Evolutionary conservation across 495 filamentous ascomycete genomes (phyloP), one percentile per base, ranked within the genome.

Genomic region (Podospora bellae-mahoneyi): DNA sequence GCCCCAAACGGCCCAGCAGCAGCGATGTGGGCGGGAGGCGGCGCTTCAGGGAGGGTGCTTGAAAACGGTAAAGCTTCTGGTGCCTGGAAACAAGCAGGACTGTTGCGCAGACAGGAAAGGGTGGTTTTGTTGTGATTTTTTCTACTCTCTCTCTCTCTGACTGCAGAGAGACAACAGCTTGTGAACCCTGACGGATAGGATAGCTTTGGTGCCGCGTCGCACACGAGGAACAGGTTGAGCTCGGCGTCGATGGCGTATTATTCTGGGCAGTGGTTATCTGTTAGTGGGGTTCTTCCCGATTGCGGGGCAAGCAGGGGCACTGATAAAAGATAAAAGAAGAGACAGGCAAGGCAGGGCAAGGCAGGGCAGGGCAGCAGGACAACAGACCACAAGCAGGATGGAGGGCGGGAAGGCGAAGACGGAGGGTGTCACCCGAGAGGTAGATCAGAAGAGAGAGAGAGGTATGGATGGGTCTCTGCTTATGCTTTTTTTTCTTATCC

Each of bases 261-360:
- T 64, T 69, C 69, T 70, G 55, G 68, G 65, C 69, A n/a, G 60
- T 64, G 72, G 71, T 76, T 77, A 77, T 77, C 74, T 76, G 72
- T 76, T 74, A 74, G 75, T 74, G 75, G 75, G 75, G 75, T 74
- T 73, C 68, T 30, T 68, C 60, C 62, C 60, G 68, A 70, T 65
- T 73, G 73, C 71, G 73, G 73, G 73, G 73, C 71, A 73, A 60
- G 66, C 69, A 65, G 71, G 68, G 62, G 55, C 26, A 58, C 56
- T 66, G 73, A 73, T 69, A 73, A 73, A 71, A 63, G 68, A 66
- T 70, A 62, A 6, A 23, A 62, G 68, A 66, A 69, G 56, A 15
- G 5, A 18, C 60, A 48, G 60, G 58, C 5, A 5, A 32, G 7
- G 30, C 30, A 34, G 62, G 18, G 13, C 19, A n/a, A 57, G 65